Evolutionary conservation across 2,329 filamentous ascomycete genomes (phyloP).

Genomic region (Beauveria australis): DNA sequence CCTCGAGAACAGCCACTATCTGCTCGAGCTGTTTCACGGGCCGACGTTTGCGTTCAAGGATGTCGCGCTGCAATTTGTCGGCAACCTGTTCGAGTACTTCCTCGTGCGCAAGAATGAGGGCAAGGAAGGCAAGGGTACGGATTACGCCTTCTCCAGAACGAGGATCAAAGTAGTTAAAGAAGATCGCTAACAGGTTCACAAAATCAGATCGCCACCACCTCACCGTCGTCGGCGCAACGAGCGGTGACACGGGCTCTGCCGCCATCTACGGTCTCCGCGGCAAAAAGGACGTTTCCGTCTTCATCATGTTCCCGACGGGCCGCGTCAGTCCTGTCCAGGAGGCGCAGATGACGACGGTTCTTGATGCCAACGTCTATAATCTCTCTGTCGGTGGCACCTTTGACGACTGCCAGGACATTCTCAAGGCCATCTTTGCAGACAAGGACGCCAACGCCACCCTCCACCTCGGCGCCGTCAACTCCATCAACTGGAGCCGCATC

Average conservation of each 20-base stretch:
- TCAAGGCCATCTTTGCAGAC: conserved; percentile 88
- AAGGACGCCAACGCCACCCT: conserved; percentile 72
- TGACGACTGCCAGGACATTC: conserved; percentile 94
- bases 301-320: conserved; percentile 89
- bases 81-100: conserved; percentile 94
- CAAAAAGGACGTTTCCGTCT: conserved; percentile 94
- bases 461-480: conserved; percentile 88
- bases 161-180: neutral
- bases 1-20: conserved; percentile 67
- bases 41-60: conserved; percentile 96
- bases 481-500: conserved; percentile 93
- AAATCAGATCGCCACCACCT: conserved; percentile 63
- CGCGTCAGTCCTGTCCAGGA: conserved; percentile 89
- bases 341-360: conserved; percentile 91
- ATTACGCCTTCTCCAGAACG: neutral
- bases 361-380: conserved; percentile 89
- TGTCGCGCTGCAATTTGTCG: conserved; percentile 84
- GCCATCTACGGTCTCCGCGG: conserved; percentile 92
- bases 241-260: conserved; percentile 83
- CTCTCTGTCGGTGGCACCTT: conserved; percentile 84
- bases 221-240: conserved; percentile 80
- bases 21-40: conserved; percentile 93
- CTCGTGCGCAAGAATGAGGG: conserved; percentile 63
- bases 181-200: neutral
- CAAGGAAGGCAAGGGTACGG: conserved; percentile 48